Evolutionary conservation across 192 early-diverging fungal genomes (phyloP).

Genomic region (Chytriomyces sp.): DNA sequence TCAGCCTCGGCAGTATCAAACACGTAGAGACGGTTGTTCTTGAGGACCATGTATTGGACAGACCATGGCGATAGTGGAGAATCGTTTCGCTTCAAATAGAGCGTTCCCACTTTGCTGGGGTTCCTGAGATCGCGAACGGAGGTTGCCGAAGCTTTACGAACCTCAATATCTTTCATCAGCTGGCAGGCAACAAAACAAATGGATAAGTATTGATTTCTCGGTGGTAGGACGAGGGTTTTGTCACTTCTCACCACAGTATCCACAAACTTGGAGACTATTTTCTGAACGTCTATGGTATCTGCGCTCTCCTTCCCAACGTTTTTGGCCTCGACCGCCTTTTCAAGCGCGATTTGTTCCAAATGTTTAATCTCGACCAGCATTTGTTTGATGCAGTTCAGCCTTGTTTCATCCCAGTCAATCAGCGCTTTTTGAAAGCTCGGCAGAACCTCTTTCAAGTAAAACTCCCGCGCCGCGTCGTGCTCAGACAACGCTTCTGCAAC

Average conservation of each 20-base stretch:
- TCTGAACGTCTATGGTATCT: constrained; percentile 31
- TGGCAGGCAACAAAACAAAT: constrained; percentile 19
- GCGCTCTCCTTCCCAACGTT: constrained; percentile 38
- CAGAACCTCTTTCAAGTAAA: constrained; percentile 35
- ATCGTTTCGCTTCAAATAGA: constrained; percentile 47
- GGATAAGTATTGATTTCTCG: constrained; percentile 1
- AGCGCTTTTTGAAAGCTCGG: constrained; percentile 36
- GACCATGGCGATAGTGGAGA: constrained; percentile 46
- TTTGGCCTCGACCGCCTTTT: constrained; percentile 25
- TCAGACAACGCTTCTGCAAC: constrained; percentile 33
- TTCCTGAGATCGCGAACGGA: constrained; percentile 28
- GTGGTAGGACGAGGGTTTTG: neutral
- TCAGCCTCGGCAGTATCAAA: constrained; percentile 44
- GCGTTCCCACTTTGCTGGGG: constrained; percentile 39
- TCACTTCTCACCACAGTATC: constrained; percentile 32
- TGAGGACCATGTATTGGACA: constrained; percentile 44
- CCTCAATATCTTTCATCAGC: constrained; percentile 31
- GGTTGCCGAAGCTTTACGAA: constrained; percentile 28
- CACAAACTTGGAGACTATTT: constrained; percentile 42
- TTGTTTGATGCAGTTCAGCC: constrained; percentile 34
- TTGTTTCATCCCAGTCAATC: constrained; percentile 15
- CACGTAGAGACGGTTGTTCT: constrained; percentile 40
- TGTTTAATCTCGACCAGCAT: constrained; percentile 35
- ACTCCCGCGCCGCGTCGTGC: constrained; percentile 36
- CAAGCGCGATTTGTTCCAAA: constrained; percentile 39